Evolutionary conservation across 2,329 filamentous ascomycete species (phyloP).

Genomic region (Sordariomycetes sp.): DNA sequence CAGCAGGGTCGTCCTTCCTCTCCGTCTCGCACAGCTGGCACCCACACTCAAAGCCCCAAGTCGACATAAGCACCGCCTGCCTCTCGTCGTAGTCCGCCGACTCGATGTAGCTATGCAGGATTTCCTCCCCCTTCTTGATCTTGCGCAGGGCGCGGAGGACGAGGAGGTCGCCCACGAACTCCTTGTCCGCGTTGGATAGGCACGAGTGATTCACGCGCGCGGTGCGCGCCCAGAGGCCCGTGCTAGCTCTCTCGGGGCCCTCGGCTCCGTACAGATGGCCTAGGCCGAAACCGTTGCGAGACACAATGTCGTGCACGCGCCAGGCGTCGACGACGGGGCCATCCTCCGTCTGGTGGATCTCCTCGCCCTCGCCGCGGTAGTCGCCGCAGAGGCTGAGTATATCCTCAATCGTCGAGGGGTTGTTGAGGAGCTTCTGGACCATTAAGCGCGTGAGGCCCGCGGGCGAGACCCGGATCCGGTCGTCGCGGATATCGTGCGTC

Average conservation of each 20-base stretch:
- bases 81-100: conserved; percentile 14
- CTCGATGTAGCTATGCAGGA: conserved; percentile 22
- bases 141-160: conserved; percentile 21
- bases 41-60: conserved; percentile 25
- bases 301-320: conserved; percentile 21
- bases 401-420: conserved; percentile 18
- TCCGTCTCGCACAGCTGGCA: conserved; percentile 23
- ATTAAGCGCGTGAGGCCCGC: conserved; percentile 18
- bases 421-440: conserved; percentile 22
- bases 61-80: conserved; percentile 13
- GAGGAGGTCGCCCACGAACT: conserved; percentile 29
- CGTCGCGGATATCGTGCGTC: conserved; percentile 17
- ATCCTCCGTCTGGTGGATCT: conserved; percentile 13
- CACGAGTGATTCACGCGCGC: conserved; percentile 30
- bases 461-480: conserved; percentile 15
- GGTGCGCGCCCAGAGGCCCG: conserved; percentile 21
- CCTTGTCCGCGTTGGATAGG: conserved; percentile 18
- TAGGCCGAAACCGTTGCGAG: conserved; percentile 23
- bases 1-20: conserved; percentile 5
- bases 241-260: conserved; percentile 14
- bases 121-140: conserved; percentile 20
- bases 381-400: conserved; percentile 21
- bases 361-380: conserved; percentile 11
- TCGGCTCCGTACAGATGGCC: not conserved
- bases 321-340: conserved; percentile 22